Evolutionary conservation across 2,329 filamentous ascomycete genomes (phyloP).

Genomic region (Lachnellula arida): DNA sequence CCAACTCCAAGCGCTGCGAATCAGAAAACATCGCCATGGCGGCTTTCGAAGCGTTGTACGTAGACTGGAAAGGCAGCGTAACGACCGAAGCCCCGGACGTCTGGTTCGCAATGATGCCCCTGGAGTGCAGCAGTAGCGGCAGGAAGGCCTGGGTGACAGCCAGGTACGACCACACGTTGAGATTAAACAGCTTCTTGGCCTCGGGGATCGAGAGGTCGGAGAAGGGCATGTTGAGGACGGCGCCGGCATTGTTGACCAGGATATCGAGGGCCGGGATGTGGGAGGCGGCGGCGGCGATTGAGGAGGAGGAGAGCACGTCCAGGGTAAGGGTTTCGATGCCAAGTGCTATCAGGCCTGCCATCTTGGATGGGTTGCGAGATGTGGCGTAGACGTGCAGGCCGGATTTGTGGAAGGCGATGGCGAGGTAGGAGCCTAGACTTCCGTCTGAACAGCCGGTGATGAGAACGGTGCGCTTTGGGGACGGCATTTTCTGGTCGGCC

Average conservation of each 20-base stretch:
- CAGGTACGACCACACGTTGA: conserved; percentile 31
- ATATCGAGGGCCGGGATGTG: conserved; percentile 34
- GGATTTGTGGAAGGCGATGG: conserved; percentile 33
- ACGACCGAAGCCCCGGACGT: conserved; percentile 32
- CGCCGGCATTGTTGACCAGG: conserved; percentile 42
- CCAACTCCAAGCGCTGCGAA: conserved; percentile 16
- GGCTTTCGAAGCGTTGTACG: conserved; percentile 21
- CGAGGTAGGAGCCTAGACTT: conserved; percentile 37
- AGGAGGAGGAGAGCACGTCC: conserved; percentile 36
- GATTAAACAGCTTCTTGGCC: conserved; percentile 31
- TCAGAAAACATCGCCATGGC: conserved; percentile 19
- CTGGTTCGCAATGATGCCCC: conserved; percentile 38
- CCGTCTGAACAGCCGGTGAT: conserved; percentile 39
- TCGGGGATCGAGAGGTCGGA: conserved; percentile 29
- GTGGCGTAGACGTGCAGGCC: conserved; percentile 39
- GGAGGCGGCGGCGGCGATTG: conserved; percentile 30
- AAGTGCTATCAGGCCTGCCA: conserved; percentile 21
- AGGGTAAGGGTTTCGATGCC: conserved; percentile 34
- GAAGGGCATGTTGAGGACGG: conserved; percentile 31
- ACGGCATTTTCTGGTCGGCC: background rate
- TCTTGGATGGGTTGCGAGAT: conserved; percentile 34
- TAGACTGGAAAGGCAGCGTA: conserved; percentile 10
- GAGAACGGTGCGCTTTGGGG: conserved; percentile 24
- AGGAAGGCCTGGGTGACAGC: conserved; percentile 33
- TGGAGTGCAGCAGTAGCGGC: conserved; percentile 31